Conservation (phyloP, 345 rosid species). For the Melastoma malabathricum region DNA sequence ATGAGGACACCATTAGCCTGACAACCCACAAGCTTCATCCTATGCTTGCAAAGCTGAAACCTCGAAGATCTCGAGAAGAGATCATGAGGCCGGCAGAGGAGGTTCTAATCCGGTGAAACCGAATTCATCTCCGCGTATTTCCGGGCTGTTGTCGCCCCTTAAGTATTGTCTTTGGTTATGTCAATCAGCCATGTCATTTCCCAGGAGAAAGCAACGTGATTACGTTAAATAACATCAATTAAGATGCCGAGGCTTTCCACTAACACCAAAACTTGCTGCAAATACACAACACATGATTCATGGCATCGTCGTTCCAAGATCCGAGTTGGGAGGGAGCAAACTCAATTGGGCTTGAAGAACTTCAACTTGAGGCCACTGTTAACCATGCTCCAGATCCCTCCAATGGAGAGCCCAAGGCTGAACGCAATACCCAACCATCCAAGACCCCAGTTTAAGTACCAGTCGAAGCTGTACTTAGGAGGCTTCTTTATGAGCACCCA, state of each 20-base stretch:
- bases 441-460: constrained; percentile 88
- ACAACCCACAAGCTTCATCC: constrained; percentile 75
- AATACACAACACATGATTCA: neutral
- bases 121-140: no score
- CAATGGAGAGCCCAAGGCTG: constrained; percentile 83
- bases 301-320: neutral
- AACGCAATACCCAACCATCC: constrained; percentile 92
- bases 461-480: constrained; percentile 68
- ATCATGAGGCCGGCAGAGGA: no score
- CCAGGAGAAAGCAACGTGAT: no score
- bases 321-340: neutral
- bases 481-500: constrained; percentile 89
- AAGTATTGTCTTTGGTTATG: no score
- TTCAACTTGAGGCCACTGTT: constrained; percentile 73
- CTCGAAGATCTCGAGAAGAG: constrained; percentile 18
- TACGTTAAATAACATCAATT: no score
- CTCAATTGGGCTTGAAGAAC: constrained; percentile 73
- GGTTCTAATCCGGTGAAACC: no score
- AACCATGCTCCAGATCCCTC: constrained; percentile 89
- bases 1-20: constrained; percentile 48
- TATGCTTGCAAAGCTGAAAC: constrained; percentile 37
- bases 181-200: no score
- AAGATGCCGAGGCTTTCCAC: neutral
- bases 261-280: constrained; percentile 3
- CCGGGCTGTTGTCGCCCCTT: no score